Conservation (phyloP, 306 rosid species). For the Pyrus communis region DNA sequence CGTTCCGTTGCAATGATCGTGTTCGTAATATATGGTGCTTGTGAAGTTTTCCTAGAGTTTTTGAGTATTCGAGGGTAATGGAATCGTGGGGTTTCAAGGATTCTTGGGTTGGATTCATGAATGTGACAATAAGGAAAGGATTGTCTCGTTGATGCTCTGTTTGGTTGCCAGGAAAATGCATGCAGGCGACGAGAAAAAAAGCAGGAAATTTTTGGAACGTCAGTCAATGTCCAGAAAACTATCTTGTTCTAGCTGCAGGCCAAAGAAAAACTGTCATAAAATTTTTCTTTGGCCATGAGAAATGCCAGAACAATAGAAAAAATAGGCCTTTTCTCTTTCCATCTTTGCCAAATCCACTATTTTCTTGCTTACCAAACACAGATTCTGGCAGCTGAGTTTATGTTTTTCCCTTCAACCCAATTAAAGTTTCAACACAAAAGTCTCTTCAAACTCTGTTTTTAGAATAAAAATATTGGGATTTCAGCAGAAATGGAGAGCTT, state of each 20-base stretch:
- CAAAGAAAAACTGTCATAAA: not conserved
- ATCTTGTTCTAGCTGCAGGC: not conserved
- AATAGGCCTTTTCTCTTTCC: not conserved
- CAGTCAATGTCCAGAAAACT: not conserved
- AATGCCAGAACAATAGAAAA: not conserved
- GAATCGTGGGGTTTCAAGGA: not conserved
- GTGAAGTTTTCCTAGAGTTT: not conserved
- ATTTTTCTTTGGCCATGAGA: not conserved
- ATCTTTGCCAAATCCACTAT: not conserved
- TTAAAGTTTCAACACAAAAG: too few relatives aligned
- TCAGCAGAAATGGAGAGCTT: constrained; percentile 43
- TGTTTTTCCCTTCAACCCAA: too few relatives aligned
- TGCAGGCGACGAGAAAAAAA: not conserved
- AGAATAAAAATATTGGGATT: too few relatives aligned
- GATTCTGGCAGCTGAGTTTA: too few relatives aligned
- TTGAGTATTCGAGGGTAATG: not conserved
- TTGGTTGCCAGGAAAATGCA: constrained; percentile 13
- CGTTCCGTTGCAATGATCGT: not conserved
- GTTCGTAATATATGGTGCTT: not conserved
- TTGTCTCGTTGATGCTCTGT: not conserved
- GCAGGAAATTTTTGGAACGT: not conserved
- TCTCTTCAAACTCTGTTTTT: not conserved
- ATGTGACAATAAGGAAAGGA: not conserved
- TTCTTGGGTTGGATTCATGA: not conserved
- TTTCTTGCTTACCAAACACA: too few relatives aligned